Evolutionary conservation across 2,329 filamentous ascomycete genomes (phyloP).

Genomic region (Hirsutella rhossiliensis): DNA sequence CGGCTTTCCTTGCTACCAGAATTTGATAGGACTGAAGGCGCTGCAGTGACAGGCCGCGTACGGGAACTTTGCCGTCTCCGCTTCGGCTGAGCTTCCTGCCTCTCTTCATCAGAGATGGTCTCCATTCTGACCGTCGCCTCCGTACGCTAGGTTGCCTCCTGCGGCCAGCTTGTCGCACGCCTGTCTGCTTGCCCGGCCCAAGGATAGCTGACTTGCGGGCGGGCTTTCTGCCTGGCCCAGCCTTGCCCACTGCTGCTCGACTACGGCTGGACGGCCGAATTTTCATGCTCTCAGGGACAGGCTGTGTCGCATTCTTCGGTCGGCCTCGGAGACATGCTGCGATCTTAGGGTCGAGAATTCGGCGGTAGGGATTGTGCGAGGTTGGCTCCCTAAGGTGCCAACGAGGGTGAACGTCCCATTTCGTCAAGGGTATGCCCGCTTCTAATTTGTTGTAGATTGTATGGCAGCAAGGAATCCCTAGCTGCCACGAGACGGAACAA

Average conservation of each 20-base stretch:
- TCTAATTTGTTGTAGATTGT: too few species aligned
- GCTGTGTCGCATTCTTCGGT: conserved; percentile 1
- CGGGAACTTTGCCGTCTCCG: too few species aligned
- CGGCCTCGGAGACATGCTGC: not conserved
- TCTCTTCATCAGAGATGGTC: not conserved
- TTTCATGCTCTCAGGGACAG: conserved; percentile 1
- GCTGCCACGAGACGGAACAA: too few species aligned
- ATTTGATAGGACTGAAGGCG: not conserved
- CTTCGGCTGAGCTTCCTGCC: not conserved
- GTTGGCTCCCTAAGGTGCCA: too few species aligned
- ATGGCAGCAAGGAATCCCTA: too few species aligned
- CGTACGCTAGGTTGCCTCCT: too few species aligned
- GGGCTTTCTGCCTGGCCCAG: not conserved
- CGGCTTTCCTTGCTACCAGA: not conserved
- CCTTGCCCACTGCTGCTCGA: not conserved
- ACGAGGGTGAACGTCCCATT: too few species aligned
- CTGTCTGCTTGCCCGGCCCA: not conserved
- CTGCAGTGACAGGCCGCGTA: not conserved
- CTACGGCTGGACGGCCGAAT: not conserved
- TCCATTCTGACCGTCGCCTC: conserved; percentile 1
- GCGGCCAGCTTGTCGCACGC: not conserved
- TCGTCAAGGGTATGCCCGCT: too few species aligned
- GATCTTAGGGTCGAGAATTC: too few species aligned
- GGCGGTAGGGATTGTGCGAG: not conserved
- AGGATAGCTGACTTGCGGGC: not conserved